These are phyloP conservation scores for Fusarium haematococcum DNA, from an alignment of 2,329 filamentous ascomycete species.

Conservation along the genomic window DNA sequence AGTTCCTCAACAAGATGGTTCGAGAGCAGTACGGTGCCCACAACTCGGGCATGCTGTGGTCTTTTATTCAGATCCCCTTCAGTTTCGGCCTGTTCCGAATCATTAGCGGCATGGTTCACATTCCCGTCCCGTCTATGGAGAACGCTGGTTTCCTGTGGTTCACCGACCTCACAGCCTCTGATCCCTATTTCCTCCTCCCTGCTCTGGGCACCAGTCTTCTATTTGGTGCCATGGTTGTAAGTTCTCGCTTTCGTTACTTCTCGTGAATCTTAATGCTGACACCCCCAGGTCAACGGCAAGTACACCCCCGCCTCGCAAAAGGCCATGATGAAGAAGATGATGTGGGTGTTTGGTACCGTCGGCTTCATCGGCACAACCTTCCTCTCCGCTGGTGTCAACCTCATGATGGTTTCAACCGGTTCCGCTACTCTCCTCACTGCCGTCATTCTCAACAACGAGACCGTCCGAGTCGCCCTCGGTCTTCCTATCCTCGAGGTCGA, in stretches of 20 bases:
- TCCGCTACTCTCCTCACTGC: slow-evolving; percentile 52
- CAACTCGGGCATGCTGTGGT: slow-evolving; percentile 52
- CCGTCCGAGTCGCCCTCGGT: slow-evolving; percentile 53
- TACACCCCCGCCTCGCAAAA: slow-evolving; percentile 48
- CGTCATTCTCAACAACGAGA: slow-evolving; percentile 52
- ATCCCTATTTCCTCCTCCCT: slow-evolving; percentile 85
- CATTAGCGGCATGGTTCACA: slow-evolving; percentile 75
- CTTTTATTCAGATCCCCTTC: slow-evolving; percentile 68
- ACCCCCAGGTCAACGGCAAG: slow-evolving; percentile 50
- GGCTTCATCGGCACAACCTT: slow-evolving; percentile 60
- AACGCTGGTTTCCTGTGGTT: slow-evolving; percentile 82
- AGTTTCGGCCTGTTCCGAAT: slow-evolving; percentile 86
- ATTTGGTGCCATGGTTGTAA: slow-evolving; percentile 66
- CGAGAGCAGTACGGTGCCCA: slow-evolving; percentile 51
- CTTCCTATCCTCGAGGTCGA: slow-evolving; percentile 51
- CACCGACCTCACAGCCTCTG: slow-evolving; percentile 77
- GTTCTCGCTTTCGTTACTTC: slow-evolving; percentile 9
- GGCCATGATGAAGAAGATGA: slow-evolving; percentile 56
- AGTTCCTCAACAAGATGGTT: slow-evolving; percentile 52
- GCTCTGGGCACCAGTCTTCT: slow-evolving; percentile 67
- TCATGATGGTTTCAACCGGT: slow-evolving; percentile 59
- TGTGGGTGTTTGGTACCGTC: slow-evolving; percentile 56
- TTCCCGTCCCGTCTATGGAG: slow-evolving; percentile 86
- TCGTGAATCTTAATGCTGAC: slow-evolving; percentile 26
- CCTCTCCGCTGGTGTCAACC: slow-evolving; percentile 61